These are phyloP conservation scores for Epichloe elymi DNA, from an alignment of 2,329 filamentous ascomycete species.

Conservation along the genomic window DNA sequence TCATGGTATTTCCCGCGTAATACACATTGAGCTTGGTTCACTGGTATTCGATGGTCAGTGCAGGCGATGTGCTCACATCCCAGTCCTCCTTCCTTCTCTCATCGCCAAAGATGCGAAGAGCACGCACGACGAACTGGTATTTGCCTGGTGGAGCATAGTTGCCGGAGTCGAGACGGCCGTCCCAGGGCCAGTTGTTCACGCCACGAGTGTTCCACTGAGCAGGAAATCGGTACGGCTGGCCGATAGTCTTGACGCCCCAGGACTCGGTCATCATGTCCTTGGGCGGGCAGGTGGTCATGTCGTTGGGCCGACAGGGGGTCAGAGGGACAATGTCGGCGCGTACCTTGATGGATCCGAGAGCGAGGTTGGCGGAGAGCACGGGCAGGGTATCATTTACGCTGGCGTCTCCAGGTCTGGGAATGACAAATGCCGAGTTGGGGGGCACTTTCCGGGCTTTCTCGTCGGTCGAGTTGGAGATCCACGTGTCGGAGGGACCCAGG, in stretches of 20 bases:
- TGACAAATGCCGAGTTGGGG: slow-evolving; percentile 25
- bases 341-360: slow-evolving; percentile 32
- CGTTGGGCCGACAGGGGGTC: slow-evolving; percentile 9
- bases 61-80: slow-evolving; percentile 27
- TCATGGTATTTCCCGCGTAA: too few species aligned
- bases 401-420: slow-evolving; percentile 27
- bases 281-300: slow-evolving; percentile 13
- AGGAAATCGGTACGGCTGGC: slow-evolving; percentile 30
- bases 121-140: slow-evolving; percentile 36
- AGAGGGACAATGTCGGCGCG: slow-evolving; percentile 32
- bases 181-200: slow-evolving; percentile 21
- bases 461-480: slow-evolving; percentile 22
- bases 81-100: slow-evolving; percentile 30
- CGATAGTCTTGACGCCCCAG: slow-evolving; percentile 28
- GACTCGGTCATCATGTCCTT: slow-evolving; percentile 16
- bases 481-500: slow-evolving; percentile 12
- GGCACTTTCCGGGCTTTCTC: slow-evolving; percentile 12
- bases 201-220: slow-evolving; percentile 17
- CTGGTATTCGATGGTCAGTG: slow-evolving; percentile 32
- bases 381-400: slow-evolving; percentile 22
- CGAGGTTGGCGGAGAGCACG: slow-evolving; percentile 25
- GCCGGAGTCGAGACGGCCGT: slow-evolving; percentile 33
- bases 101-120: slow-evolving; percentile 39
- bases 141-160: slow-evolving; percentile 32
- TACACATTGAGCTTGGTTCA: too few species aligned